Evolutionary conservation across 176 grass and related monocot species (phyloP).

Genomic region (Rhynchospora tenuis): DNA sequence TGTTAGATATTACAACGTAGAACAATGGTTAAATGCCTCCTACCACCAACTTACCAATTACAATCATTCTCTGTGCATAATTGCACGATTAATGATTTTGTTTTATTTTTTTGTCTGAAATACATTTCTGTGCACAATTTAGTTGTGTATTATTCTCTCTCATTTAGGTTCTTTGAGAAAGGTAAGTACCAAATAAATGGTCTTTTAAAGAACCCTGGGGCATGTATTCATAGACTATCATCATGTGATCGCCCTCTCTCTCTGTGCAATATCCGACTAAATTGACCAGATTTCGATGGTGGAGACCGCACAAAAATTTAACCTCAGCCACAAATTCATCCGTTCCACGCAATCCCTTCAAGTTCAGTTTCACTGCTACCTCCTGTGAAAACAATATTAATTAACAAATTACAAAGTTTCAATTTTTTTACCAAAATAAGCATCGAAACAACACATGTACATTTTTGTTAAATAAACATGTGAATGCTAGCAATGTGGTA

Average conservation of each 20-base stretch:
- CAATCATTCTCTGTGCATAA: background rate
- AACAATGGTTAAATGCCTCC: background rate
- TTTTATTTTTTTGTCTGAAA: background rate
- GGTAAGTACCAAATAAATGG: conserved; percentile 53
- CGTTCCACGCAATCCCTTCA: conserved; percentile 78
- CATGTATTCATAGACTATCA: conserved; percentile 81
- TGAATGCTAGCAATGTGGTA: background rate
- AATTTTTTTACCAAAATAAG: background rate
- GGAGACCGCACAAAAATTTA: conserved; percentile 66
- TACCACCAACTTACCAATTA: background rate
- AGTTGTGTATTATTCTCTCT: too few species aligned
- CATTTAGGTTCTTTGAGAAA: background rate
- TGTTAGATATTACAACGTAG: background rate
- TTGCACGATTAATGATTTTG: background rate
- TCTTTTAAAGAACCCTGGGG: conserved; percentile 55
- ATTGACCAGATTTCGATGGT: conserved; percentile 77
- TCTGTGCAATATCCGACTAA: conserved; percentile 84
- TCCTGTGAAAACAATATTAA: conserved; percentile 26
- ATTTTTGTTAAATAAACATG: background rate
- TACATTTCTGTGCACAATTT: too few species aligned
- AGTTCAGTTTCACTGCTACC: conserved; percentile 85
- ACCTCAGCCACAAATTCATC: conserved; percentile 72
- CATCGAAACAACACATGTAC: background rate
- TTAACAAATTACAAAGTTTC: too few species aligned
- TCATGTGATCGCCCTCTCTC: conserved; percentile 84